A percentile compares a stretch with the other conserved stretches of the same genome.
Evolutionary conservation across 2,329 filamentous ascomycete genomes (phyloP).

Genomic region (Chaetomiaceae sp.): DNA sequence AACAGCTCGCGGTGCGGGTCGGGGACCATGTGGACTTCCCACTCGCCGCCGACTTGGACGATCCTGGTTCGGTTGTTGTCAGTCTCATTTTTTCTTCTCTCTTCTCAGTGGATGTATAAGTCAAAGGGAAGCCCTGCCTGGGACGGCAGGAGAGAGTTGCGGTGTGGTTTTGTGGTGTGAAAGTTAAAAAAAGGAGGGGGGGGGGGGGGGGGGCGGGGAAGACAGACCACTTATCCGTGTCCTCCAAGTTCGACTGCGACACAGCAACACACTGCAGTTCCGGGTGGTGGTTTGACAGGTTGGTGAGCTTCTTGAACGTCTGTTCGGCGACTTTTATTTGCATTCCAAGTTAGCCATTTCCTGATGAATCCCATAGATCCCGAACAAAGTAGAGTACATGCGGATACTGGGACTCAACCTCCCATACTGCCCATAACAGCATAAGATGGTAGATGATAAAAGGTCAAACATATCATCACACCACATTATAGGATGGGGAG

Average conservation of each 20-base stretch:
- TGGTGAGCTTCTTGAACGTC: slow-evolving; percentile 51
- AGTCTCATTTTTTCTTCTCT: too few species aligned
- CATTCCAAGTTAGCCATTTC: too few species aligned
- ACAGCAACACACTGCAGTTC: slow-evolving; percentile 55
- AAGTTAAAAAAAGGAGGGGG: neutral
- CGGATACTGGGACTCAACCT: too few species aligned
- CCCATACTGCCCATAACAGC: too few species aligned
- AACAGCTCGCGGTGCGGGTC: slow-evolving; percentile 58
- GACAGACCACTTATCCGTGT: slow-evolving; percentile 48
- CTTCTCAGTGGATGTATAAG: too few species aligned
- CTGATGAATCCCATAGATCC: too few species aligned
- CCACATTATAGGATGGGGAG: too few species aligned
- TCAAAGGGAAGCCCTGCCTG: too few species aligned
- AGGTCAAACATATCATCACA: too few species aligned
- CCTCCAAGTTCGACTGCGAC: slow-evolving; percentile 51
- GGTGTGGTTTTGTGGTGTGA: neutral
- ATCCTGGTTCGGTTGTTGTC: slow-evolving; percentile 43
- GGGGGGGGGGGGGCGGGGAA: neutral
- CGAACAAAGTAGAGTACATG: too few species aligned
- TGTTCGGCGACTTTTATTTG: slow-evolving; percentile 62
- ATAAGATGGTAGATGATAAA: too few species aligned
- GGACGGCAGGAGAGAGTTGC: neutral
- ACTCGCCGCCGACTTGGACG: slow-evolving; percentile 50
- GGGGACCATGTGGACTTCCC: slow-evolving; percentile 53
- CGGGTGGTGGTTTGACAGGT: slow-evolving; percentile 45